These are phyloP conservation scores for Austroboletus festivus DNA, from an alignment of 768 basidiomycete genomes.

Conservation along the genomic window DNA sequence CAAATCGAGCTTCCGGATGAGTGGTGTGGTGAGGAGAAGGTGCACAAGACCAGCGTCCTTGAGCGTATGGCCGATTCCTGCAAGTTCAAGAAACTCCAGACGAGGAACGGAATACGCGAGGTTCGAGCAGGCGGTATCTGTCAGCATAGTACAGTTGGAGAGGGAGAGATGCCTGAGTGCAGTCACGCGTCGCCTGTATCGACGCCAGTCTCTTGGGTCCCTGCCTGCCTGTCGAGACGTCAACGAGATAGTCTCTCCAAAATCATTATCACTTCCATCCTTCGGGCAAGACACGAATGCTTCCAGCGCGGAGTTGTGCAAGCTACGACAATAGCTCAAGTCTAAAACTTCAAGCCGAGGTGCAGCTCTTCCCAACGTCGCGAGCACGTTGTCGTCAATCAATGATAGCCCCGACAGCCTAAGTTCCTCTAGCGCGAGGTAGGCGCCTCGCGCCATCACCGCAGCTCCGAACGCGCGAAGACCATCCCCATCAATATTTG, in stretches of 20 bases:
- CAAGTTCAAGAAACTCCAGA: conserved; percentile 77
- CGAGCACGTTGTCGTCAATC: conserved; percentile 58
- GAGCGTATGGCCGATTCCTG: conserved; percentile 66
- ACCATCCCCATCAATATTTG: conserved; percentile 63
- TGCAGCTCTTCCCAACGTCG: conserved; percentile 61
- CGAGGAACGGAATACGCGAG: conserved; percentile 66
- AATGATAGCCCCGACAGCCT: conserved; percentile 65
- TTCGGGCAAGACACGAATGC: conserved; percentile 60
- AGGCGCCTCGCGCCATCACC: conserved; percentile 43
- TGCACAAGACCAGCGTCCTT: conserved; percentile 71
- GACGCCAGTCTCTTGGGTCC: conserved; percentile 46
- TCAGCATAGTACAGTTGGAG: conserved; percentile 67
- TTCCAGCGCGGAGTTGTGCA: conserved; percentile 75
- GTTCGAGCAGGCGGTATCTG: conserved; percentile 71
- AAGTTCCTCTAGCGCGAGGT: conserved; percentile 58
- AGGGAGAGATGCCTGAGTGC: conserved; percentile 70
- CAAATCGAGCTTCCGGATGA: conserved; percentile 76
- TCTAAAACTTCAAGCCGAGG: conserved; percentile 78
- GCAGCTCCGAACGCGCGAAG: conserved; percentile 47
- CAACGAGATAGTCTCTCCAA: conserved; percentile 46
- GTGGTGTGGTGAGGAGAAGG: conserved; percentile 65
- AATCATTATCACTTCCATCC: conserved; percentile 13
- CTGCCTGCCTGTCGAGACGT: conserved; percentile 65
- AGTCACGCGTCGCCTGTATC: conserved; percentile 60
- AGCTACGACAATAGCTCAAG: conserved; percentile 64